Percentiles rank a stretch among this genome's conserved stretches.
phyloP scores from a whole-genome alignment of 768 basidiomycete genomes.

The Arthromyces matolae region DNA sequence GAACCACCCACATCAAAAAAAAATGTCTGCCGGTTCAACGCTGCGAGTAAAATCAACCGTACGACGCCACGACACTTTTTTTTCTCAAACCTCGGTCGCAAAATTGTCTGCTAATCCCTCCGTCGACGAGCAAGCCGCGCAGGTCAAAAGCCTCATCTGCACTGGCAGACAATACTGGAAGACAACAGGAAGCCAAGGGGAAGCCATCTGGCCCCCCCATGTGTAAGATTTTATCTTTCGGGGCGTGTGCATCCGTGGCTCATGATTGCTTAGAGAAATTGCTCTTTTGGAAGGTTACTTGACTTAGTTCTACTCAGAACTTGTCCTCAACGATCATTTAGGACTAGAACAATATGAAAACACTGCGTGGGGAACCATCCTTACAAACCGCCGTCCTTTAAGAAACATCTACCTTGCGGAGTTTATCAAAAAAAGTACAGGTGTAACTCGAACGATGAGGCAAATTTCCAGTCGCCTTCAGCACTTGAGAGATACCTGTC shows the following conservation, averaged over 20 bases:
- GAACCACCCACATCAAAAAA: neutral
- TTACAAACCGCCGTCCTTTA: constrained; percentile 51
- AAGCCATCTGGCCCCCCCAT: constrained; percentile 59
- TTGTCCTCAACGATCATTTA: constrained; percentile 15
- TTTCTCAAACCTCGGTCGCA: constrained; percentile 36
- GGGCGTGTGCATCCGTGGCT: too few relatives aligned
- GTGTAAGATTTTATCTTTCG: constrained; percentile 24
- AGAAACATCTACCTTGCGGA: constrained; percentile 62
- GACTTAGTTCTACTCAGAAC: neutral
- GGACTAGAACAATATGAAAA: constrained; percentile 49
- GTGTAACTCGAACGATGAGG: constrained; percentile 50
- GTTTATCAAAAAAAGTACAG: constrained; percentile 48
- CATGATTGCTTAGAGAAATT: too few relatives aligned
- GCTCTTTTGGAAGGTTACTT: constrained; percentile 49
- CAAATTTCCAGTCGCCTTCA: constrained; percentile 59
- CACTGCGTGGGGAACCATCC: constrained; percentile 43
- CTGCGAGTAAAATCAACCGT: neutral
- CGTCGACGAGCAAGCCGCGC: constrained; percentile 29
- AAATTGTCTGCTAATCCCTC: constrained; percentile 39
- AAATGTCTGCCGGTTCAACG: constrained; percentile 2
- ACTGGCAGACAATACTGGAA: constrained; percentile 52
- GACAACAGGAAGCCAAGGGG: constrained; percentile 42
- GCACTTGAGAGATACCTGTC: constrained; percentile 50
- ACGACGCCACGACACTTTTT: constrained; percentile 23
- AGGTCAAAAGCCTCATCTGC: constrained; percentile 34